Evolutionary conservation across 1,284 basidiomycete species (phyloP), one percentile per base, ranked within the genome.

Genomic region (Baeospora myosura): DNA sequence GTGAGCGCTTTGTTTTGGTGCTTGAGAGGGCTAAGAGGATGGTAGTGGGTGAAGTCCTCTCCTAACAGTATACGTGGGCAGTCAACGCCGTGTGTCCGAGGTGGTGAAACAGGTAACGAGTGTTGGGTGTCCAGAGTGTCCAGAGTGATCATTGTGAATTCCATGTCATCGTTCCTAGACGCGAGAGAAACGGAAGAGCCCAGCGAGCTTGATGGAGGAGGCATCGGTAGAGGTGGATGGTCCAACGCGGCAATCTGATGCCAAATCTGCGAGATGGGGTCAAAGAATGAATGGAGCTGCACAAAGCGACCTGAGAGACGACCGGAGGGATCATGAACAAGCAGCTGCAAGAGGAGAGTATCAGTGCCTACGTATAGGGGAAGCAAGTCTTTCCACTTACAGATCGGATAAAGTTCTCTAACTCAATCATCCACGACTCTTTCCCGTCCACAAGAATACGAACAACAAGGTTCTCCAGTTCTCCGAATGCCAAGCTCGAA

Each of bases 221-320:
- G 55, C 28, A 49, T 42, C 21, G 56, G 55, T 33, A 59, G 57
- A 12, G 62, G 61, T 7, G 59, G 60, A 41, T 56, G 49, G 35
- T 46, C 48, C 43, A 62, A 38, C n/a, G 48, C 50, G 32, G 57
- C 51, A 28, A 65, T 55, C 17, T 60, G 60, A 3, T 53, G 43
- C 63, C 62, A 65, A 11, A 53, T 40, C 11, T 45, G 45, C n/a
- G 42, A 41, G 23, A 62, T 26, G 5, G 53, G 48, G 16, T 48
- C 44, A 21, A 64, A 57, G 40, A 63, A 62, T 0, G 48, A 36
- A 34, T 64, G 60, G 7, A 40, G 37, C 30, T 55, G 51, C 28
- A 60, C 52, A 18, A 49, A 47, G 18, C 50, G 44, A 36, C 56
- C 62, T 28, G 43, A 43, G 21, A 65, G 48, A 22, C 61, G 57